Evolutionary conservation across 2,329 filamentous ascomycete genomes (phyloP).

Genomic region (Fusarium haematococcum): DNA sequence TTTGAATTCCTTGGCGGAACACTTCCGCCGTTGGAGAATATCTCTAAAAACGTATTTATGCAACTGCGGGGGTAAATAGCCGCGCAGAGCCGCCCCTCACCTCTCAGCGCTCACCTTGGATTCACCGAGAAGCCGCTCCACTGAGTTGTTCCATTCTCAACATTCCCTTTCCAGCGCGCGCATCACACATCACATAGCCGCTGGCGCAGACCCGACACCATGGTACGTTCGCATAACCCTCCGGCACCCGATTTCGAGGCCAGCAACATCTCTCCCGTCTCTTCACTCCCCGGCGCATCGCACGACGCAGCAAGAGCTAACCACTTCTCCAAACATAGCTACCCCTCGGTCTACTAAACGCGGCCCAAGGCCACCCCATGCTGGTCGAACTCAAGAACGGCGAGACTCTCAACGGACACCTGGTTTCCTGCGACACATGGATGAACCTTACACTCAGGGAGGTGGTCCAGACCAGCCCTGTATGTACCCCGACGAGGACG

Average conservation of each 20-base stretch:
- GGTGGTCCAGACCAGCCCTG: conserved; percentile 93
- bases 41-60: conserved; percentile 42
- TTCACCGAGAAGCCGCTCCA: conserved; percentile 45
- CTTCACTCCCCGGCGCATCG: conserved; percentile 2
- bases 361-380: conserved; percentile 97
- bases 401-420: conserved; percentile 95
- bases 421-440: conserved; percentile 98
- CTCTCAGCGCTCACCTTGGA: conserved; percentile 29
- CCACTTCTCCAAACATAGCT: conserved; percentile 57
- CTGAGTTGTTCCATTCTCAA: conserved; percentile 43
- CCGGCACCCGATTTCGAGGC: neutral
- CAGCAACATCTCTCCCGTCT: neutral
- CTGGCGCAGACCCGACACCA: conserved; percentile 37
- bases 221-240: conserved; percentile 38
- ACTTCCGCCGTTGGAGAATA: conserved; percentile 18
- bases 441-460: conserved; percentile 99
- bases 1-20: conserved; percentile 22
- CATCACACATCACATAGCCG: conserved; percentile 37
- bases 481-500: conserved; percentile 51
- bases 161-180: conserved; percentile 35
- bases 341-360: conserved; percentile 87
- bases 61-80: conserved; percentile 30
- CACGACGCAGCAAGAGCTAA: conserved; percentile 39
- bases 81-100: conserved; percentile 19
- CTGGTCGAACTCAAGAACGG: conserved; percentile 97